Evolutionary conservation across 169 alveolate species (phyloP).

Genomic region (Fabrea salina): DNA sequence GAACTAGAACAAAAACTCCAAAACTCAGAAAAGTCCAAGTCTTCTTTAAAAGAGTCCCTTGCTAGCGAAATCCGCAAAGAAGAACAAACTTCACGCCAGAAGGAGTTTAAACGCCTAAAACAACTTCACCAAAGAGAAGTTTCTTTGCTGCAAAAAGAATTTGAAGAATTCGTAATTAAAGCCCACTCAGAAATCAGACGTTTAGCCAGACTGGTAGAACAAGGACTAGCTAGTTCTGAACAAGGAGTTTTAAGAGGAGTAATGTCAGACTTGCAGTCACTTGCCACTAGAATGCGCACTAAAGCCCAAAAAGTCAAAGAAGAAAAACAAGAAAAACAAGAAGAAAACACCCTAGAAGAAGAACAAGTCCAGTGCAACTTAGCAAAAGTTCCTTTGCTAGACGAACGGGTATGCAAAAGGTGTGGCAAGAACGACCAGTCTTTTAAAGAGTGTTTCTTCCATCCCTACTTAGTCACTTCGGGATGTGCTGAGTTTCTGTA

Average conservation of each 20-base stretch:
- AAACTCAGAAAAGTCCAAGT: background rate
- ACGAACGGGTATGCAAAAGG: background rate
- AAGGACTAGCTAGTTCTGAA: background rate
- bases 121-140: slow-evolving; percentile 18
- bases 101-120: background rate
- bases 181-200: background rate
- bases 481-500: background rate
- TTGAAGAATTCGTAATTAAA: slow-evolving; percentile 1
- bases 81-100: background rate
- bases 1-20: slow-evolving; percentile 15
- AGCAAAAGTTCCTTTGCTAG: too few species aligned
- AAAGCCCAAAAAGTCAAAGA: background rate
- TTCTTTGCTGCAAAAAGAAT: background rate
- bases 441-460: background rate
- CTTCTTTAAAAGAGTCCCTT: background rate
- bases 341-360: too few species aligned
- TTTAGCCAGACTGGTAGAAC: background rate
- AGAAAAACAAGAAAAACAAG: too few species aligned
- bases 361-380: too few species aligned
- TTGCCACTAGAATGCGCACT: background rate
- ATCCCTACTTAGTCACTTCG: slow-evolving; percentile 4
- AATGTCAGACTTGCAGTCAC: background rate
- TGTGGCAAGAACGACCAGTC: slow-evolving; percentile 10
- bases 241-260: background rate
- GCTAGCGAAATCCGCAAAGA: background rate